Evolutionary conservation across 2,329 filamentous ascomycete genomes (phyloP), one percentile per base, ranked within the genome.

Genomic region (Ascocoryne sarcoides): DNA sequence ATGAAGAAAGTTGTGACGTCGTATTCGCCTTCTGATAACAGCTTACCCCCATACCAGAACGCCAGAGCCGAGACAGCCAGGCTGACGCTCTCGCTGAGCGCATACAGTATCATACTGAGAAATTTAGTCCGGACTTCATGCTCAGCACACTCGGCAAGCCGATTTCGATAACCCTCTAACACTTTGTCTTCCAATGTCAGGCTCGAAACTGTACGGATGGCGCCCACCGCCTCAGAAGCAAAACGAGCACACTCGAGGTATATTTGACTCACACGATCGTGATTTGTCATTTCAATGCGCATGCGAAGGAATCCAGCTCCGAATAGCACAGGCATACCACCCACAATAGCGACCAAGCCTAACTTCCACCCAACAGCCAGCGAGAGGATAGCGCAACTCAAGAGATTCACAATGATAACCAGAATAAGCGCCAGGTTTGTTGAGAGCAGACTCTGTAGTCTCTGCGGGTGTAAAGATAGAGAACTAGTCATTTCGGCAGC

Each of bases 121-220:
- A n/a, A n/a, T n/a, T n/a, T n/a, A n/a, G n/a, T n/a, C n/a, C n/a
- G n/a, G n/a, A n/a, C n/a, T n/a, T n/a, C n/a, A n/a, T n/a, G n/a
- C n/a, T n/a, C n/a, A n/a, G n/a, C n/a, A n/a, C n/a, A n/a, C n/a
- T n/a, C n/a, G n/a, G n/a, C n/a, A n/a, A n/a, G n/a, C n/a, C n/a
- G n/a, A n/a, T n/a, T n/a, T n/a, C n/a, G n/a, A 66, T 92, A 96
- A 37, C 78, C 70, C 2, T 62, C 55, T 52, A 84, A 71, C 3
- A 95, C 84, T 52, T 93, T 84, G 0, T 72, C 63, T 63, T 96
- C 90, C 2, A 88, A 76, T 0, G 87, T 94, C 26, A 96, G 71
- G 7, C 85, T 84, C 1, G 88, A 88, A 5, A 95, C 87, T 2
- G 90, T 95, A 37, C 88, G 82, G 52, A 95, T 94, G 2, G 88